These are phyloP conservation scores for Plasmopara halstedii DNA, from an alignment of 352 stramenopile genomes.

Conservation along the genomic window DNA sequence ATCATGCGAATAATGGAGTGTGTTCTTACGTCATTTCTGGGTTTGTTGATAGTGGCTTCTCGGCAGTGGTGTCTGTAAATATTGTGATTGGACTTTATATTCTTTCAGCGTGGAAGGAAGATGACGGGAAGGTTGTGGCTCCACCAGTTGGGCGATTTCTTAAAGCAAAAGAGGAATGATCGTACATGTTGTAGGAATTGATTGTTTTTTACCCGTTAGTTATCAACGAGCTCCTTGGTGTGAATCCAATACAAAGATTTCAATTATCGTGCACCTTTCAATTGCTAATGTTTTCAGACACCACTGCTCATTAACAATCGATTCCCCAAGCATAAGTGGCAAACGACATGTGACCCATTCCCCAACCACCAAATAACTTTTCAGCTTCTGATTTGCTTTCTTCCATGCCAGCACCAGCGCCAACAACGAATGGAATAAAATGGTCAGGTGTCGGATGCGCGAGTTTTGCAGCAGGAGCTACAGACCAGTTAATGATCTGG, in stretches of 20 bases:
- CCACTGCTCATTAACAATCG: conserved; percentile 18
- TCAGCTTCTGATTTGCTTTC: conserved; percentile 24
- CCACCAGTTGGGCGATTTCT: conserved; percentile 53
- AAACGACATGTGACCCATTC: conserved; percentile 36
- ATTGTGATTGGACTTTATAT: conserved; percentile 76
- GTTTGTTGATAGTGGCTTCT: conserved; percentile 43
- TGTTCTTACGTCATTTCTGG: too few species aligned
- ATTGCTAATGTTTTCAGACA: background rate
- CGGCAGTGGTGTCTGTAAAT: conserved; percentile 66
- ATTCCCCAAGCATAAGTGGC: conserved; percentile 27
- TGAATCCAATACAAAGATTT: background rate
- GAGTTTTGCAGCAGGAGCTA: conserved; percentile 21
- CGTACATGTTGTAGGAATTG: background rate
- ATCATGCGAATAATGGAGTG: background rate
- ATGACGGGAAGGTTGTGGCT: conserved; percentile 42
- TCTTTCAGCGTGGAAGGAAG: conserved; percentile 58
- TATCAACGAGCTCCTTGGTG: background rate
- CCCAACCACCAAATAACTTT: conserved; percentile 35
- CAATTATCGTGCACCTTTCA: background rate
- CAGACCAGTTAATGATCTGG: too few species aligned
- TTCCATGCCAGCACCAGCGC: conserved; percentile 42
- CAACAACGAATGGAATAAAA: conserved; percentile 42
- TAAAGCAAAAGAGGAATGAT: conserved; percentile 37
- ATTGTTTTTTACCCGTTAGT: background rate
- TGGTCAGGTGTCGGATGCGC: conserved; percentile 47